Percentiles rank a stretch among this genome's conserved stretches.
These are phyloP conservation scores for Paecilomyces variotii DNA, from an alignment of 2,329 filamentous ascomycete genomes.

Conservation along the genomic window DNA sequence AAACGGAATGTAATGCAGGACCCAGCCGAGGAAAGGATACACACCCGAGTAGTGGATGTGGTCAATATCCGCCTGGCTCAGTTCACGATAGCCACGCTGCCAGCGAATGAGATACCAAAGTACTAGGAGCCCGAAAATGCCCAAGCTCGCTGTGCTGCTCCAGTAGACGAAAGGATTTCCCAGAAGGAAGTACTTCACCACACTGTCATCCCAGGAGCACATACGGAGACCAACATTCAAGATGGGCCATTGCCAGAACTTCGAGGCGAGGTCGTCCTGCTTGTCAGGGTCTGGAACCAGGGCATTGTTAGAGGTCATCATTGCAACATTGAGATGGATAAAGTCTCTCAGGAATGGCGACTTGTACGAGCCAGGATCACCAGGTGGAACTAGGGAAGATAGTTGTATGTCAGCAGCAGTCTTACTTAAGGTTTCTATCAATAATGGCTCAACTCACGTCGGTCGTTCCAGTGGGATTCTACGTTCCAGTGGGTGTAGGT, in stretches of 20 bases:
- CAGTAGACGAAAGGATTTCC: constrained; percentile 96
- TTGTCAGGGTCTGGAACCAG: constrained; percentile 96
- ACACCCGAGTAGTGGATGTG: constrained; percentile 90
- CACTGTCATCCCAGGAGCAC: constrained; percentile 95
- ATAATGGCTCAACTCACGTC: constrained; percentile 54
- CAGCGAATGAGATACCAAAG: constrained; percentile 85
- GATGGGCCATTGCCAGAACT: constrained; percentile 98
- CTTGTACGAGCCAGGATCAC: constrained; percentile 85
- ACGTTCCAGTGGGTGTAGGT: constrained; percentile 99
- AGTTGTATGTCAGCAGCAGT: not conserved
- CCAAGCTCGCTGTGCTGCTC: constrained; percentile 76
- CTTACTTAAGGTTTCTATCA: not conserved
- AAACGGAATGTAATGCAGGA: constrained; percentile 93
- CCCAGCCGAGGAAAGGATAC: constrained; percentile 89
- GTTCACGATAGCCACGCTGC: constrained; percentile 88
- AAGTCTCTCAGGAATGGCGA: constrained; percentile 98
- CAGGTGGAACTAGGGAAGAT: constrained; percentile 60
- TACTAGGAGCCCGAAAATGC: constrained; percentile 62
- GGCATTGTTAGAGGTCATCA: constrained; percentile 99
- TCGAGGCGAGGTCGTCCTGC: constrained; percentile 92
- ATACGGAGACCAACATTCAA: constrained; percentile 92
- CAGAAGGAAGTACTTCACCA: constrained; percentile 96
- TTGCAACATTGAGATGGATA: constrained; percentile 94
- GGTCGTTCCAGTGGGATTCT: constrained; percentile 89
- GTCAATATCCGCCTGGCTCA: constrained; percentile 72